Evolutionary conservation across 2,329 filamentous ascomycete species (phyloP), one percentile per base, ranked within the genome.

Genomic region (Monilinia fructigena): DNA sequence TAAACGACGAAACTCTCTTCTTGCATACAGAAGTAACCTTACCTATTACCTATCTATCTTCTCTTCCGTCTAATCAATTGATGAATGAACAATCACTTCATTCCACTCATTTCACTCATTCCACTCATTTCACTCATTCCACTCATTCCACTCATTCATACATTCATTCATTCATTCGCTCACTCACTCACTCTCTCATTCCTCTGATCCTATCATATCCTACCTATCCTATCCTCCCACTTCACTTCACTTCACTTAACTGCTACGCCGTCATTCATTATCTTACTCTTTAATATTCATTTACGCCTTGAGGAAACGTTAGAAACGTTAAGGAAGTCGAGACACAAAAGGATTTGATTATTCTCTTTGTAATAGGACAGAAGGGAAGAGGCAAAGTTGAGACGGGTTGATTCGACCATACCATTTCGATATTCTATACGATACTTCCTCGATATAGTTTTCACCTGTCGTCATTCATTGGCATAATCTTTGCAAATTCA

Each of bases 251-350:
- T 28, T 28, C n/a, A 35, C 40, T 64, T 42, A 8, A 28, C 53
- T 50, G 28, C n/a, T n/a, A 52, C 62, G 28, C 35, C 35, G 40
- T 58, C 62, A 20, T 23, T 64, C 62, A 20, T 50, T 64, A 26
- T n/a, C 50, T 55, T 50, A 18, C 20, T n/a, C 31, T 26, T n/a
- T 5, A 10, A 42, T 16, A 35, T 40, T 20, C 28, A 26, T 38
- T 38, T 20, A 48, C 52, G 8, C 62, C 40, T 38, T 31, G 26
- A 64, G 28, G 50, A 35, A 48, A 42, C 28, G 28, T 48, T 61
- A 11, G 40, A 42, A 42, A 42, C 40, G 40, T 48, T 23, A 48
- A 48, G 20, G 23, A 11, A 35, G 12, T 38, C 31, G 28, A 61
- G 40, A 28, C 28, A 20, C 45, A 18, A 52, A 40, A 61, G 47